Percentiles rank a stretch among this genome's conserved stretches.
phyloP scores from a whole-genome alignment of 148 eudicot species.

The Rhododendron molle region DNA sequence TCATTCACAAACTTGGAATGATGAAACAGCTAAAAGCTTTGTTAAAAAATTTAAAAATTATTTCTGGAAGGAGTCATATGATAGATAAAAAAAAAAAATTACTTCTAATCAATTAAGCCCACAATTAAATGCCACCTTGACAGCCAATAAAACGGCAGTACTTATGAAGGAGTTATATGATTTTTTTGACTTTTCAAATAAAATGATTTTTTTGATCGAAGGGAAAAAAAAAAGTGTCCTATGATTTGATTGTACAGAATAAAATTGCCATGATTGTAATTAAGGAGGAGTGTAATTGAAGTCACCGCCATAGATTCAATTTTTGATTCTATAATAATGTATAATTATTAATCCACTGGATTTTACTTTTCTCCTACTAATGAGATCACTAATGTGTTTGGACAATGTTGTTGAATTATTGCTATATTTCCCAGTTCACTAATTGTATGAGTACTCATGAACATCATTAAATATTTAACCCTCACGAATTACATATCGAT shows the following conservation, averaged over 20 bases:
- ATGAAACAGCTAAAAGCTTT: background rate
- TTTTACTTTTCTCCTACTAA: background rate
- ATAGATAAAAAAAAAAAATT: no score
- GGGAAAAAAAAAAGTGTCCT: background rate
- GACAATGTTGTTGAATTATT: background rate
- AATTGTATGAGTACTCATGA: background rate
- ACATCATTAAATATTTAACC: background rate
- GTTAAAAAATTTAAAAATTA: no score
- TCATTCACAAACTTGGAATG: background rate
- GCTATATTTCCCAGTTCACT: background rate
- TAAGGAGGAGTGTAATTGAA: background rate
- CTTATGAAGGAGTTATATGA: background rate
- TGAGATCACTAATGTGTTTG: background rate
- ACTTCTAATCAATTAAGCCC: no score
- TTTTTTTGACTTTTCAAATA: background rate
- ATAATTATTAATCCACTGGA: slow-evolving; percentile 9
- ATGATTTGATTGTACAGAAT: background rate
- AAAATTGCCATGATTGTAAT: background rate
- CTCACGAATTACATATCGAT: background rate
- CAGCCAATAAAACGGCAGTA: background rate
- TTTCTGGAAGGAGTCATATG: no score
- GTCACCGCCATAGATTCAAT: background rate
- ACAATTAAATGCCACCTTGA: background rate
- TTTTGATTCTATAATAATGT: background rate
- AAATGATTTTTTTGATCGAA: background rate